Evolutionary conservation across 2,329 filamentous ascomycete genomes (phyloP).

Genomic region (Blumeria hordei): DNA sequence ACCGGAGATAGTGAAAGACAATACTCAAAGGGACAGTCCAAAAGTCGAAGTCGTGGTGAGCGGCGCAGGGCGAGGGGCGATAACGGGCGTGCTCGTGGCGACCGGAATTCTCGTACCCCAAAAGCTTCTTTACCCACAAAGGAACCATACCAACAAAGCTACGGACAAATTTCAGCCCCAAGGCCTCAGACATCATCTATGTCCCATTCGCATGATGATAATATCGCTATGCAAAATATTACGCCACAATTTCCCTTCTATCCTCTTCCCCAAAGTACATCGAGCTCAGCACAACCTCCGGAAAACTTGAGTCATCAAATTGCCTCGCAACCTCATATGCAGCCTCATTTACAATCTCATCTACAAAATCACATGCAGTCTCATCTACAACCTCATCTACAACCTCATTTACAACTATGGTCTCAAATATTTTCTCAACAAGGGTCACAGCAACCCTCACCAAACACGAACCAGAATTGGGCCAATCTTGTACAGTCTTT

Average conservation of each 20-base stretch:
- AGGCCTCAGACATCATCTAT: not conserved
- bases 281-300: constrained; percentile 4
- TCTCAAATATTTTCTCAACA: constrained; percentile 6
- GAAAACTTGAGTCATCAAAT: constrained; percentile 8
- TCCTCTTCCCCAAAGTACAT: constrained; percentile 1
- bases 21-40: constrained; percentile 6
- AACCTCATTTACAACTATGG: constrained; percentile 7
- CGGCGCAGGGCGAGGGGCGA: constrained; percentile 7
- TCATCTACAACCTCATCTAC: not conserved
- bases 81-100: constrained; percentile 7
- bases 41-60: constrained; percentile 8
- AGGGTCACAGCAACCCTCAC: constrained; percentile 4
- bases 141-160: constrained; percentile 3
- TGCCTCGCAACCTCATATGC: no score
- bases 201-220: not conserved
- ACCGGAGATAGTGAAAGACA: constrained; percentile 5
- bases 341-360: no score
- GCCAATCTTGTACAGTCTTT: constrained; percentile 4
- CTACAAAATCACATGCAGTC: no score
- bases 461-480: constrained; percentile 4
- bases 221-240: constrained; percentile 1
- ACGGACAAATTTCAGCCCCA: constrained; percentile 1
- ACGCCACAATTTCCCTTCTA: constrained; percentile 4
- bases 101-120: constrained; percentile 9
- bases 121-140: constrained; percentile 7